These are phyloP conservation scores for Tricholoma saponaceum DNA, from an alignment of 768 basidiomycete genomes.

Conservation along the genomic window DNA sequence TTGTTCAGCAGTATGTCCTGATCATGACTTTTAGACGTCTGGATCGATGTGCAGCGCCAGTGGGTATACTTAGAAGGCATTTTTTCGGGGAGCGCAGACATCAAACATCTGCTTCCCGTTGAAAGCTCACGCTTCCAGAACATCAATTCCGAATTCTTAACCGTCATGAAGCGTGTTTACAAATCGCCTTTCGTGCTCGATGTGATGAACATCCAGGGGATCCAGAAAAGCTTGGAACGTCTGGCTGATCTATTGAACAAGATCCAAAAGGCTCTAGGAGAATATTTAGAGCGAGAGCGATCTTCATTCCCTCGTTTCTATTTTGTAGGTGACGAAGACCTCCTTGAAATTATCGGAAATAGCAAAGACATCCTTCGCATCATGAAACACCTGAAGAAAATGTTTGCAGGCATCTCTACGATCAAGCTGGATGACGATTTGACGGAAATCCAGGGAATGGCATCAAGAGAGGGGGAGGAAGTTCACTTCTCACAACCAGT, in stretches of 20 bases:
- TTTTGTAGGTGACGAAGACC: constrained; percentile 98
- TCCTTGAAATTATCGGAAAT: constrained; percentile 98
- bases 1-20: constrained; percentile 5
- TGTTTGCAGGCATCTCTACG: constrained; percentile 98
- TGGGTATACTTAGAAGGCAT: constrained; percentile 99
- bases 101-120: constrained; percentile 97
- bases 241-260: constrained; percentile 94
- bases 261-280: constrained; percentile 98
- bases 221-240: constrained; percentile 97
- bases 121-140: constrained; percentile 98
- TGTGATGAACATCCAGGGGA: constrained; percentile 92
- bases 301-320: constrained; percentile 99
- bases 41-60: constrained; percentile 99
- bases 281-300: constrained; percentile 96
- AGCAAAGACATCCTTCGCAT: constrained; percentile 97
- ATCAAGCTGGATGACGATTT: constrained; percentile 83
- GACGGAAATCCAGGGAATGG: constrained; percentile 88
- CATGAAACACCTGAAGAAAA: constrained; percentile 99
- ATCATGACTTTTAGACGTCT: constrained; percentile 61
- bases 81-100: constrained; percentile 98
- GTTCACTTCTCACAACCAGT: constrained; percentile 82
- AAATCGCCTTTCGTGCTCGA: constrained; percentile 98
- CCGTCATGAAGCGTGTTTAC: constrained; percentile 99
- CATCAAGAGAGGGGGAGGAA: constrained; percentile 94
- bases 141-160: constrained; percentile 96